These are phyloP conservation scores for maize (Zea mays) DNA, from an alignment of 176 grass and related monocot genomes.

Conservation along the genomic window DNA sequence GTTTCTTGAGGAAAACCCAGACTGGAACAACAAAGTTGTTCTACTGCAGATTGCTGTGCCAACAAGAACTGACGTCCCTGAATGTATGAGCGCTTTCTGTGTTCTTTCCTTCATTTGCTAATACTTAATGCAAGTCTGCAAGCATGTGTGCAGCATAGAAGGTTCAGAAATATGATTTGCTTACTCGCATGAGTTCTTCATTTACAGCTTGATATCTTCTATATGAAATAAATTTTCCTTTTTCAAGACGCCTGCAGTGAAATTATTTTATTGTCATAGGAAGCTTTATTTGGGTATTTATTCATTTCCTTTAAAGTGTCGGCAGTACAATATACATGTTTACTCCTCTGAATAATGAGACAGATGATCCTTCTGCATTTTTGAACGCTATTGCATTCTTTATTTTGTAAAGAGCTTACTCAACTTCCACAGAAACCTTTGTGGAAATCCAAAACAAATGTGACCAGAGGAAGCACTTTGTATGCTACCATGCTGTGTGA, in stretches of 20 bases:
- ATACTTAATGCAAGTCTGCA: slow-evolving; percentile 17
- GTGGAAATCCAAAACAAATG: not conserved
- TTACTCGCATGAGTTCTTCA: not conserved
- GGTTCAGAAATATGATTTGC: slow-evolving; percentile 21
- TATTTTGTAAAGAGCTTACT: not conserved
- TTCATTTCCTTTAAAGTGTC: not conserved
- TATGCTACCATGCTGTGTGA: not conserved
- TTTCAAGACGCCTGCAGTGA: not conserved
- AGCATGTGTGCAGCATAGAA: slow-evolving; percentile 9
- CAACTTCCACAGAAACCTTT: not conserved
- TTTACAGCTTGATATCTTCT: slow-evolving; percentile 6
- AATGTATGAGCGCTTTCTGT: slow-evolving; percentile 67
- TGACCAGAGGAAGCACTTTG: not conserved
- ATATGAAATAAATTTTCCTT: not conserved
- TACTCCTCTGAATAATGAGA: not conserved
- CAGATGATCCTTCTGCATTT: slow-evolving; percentile 5
- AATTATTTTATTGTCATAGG: slow-evolving; percentile 3
- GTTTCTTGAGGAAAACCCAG: slow-evolving; percentile 94
- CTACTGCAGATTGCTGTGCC: slow-evolving; percentile 98
- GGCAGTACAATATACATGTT: not conserved
- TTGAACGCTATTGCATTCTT: not conserved
- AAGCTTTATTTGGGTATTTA: not conserved
- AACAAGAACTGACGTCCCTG: slow-evolving; percentile 96
- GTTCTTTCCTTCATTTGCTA: not conserved
- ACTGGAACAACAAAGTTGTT: slow-evolving; percentile 89